Conservation (phyloP, 1,284 basidiomycete genomes). For the Earliella scabrosa region DNA sequence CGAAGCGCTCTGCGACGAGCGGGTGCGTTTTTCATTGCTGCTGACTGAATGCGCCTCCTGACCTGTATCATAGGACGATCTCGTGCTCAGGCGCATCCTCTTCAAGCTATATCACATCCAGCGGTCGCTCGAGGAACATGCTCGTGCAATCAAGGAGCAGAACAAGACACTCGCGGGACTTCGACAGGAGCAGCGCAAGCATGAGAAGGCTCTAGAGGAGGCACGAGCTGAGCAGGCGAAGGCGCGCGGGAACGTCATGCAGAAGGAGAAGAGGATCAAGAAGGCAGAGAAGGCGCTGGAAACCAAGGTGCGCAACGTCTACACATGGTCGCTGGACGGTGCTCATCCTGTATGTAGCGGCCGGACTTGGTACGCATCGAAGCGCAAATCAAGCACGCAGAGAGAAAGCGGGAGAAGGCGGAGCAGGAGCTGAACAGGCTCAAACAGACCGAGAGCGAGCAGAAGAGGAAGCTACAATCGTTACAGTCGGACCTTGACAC, state of each 20-base stretch:
- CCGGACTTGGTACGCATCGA: constrained; percentile 84
- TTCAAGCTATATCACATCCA: constrained; percentile 95
- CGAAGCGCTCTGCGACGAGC: constrained; percentile 75
- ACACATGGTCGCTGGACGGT: background rate
- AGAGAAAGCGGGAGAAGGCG: constrained; percentile 79
- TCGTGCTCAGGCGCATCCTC: constrained; percentile 82
- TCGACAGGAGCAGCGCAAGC: constrained; percentile 67
- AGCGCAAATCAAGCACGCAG: constrained; percentile 86
- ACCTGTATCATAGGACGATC: constrained; percentile 61
- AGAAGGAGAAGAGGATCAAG: constrained; percentile 38
- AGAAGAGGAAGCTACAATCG: constrained; percentile 61
- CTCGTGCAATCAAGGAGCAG: constrained; percentile 70
- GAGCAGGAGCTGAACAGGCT: constrained; percentile 68
- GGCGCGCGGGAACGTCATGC: constrained; percentile 55
- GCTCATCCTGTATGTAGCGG: constrained; percentile 51
- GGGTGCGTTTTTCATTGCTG: constrained; percentile 46
- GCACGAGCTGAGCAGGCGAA: constrained; percentile 83
- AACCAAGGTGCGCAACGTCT: constrained; percentile 59
- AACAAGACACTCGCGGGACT: constrained; percentile 73
- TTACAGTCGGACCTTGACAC: constrained; percentile 69
- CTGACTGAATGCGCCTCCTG: background rate
- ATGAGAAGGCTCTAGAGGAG: constrained; percentile 76
- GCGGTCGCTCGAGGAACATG: constrained; percentile 74
- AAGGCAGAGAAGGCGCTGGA: constrained; percentile 41
- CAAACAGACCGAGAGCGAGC: constrained; percentile 67